phyloP scores from a whole-genome alignment of 148 eudicot species.

The Beta vulgaris region DNA sequence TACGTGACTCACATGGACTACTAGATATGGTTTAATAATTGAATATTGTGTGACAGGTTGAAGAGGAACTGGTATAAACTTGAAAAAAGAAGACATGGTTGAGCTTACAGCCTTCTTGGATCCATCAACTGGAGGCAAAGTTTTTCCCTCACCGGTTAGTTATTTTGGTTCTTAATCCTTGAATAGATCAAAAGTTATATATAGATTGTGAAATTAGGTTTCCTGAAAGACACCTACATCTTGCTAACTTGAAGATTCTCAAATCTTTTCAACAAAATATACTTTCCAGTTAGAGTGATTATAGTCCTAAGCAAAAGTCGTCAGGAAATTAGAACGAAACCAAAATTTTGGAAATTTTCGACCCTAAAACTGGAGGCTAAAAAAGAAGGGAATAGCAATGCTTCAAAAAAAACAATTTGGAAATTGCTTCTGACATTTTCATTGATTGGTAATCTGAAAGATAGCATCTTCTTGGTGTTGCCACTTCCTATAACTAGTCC shows the following conservation, averaged over 20 bases:
- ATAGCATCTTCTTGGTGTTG: no score
- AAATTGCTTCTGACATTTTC: no score
- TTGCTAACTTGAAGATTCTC: neutral
- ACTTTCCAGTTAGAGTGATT: neutral
- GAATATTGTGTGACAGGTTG: slow-evolving; percentile 54
- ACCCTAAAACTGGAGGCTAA: neutral
- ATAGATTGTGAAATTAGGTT: no score
- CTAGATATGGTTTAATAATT: neutral
- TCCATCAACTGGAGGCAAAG: slow-evolving; percentile 77
- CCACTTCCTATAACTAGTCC: no score
- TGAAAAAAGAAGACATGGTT: slow-evolving; percentile 70
- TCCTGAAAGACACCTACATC: no score
- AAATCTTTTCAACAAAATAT: neutral
- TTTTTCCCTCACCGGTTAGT: slow-evolving; percentile 89
- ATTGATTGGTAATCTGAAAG: no score
- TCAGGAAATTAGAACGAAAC: neutral
- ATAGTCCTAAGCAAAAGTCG: neutral
- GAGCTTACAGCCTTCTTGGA: slow-evolving; percentile 85
- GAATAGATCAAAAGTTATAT: no score
- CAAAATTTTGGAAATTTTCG: neutral
- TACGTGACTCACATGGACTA: neutral
- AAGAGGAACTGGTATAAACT: slow-evolving; percentile 79
- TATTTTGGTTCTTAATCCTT: neutral
- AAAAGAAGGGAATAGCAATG: no score
- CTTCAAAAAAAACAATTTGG: no score